phyloP scores from a whole-genome alignment of 1,139 yeast genomes.

The Suhomyces yuchorum region DNA sequence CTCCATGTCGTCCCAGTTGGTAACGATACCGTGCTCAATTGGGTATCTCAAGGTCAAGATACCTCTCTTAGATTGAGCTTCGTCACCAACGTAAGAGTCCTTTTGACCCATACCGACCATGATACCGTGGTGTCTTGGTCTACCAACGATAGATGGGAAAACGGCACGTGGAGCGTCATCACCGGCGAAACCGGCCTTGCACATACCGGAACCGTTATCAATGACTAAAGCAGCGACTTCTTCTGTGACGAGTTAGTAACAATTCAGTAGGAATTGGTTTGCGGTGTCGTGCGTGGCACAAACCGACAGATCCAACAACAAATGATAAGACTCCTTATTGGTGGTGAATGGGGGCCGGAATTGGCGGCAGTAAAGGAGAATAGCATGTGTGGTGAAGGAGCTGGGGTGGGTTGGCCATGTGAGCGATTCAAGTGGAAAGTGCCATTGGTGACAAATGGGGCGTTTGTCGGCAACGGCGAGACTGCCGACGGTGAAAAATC shows the following conservation, averaged over 20 bases:
- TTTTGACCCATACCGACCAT: slow-evolving; percentile 99
- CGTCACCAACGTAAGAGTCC: slow-evolving; percentile 99
- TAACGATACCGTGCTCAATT: slow-evolving; percentile 99
- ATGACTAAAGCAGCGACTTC: slow-evolving; percentile 79
- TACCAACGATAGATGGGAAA: slow-evolving; percentile 99
- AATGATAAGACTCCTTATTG: slow-evolving; percentile 9
- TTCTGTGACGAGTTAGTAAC: slow-evolving; percentile 39
- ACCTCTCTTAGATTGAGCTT: slow-evolving; percentile 99
- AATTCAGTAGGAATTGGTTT: not conserved
- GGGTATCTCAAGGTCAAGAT: slow-evolving; percentile 98
- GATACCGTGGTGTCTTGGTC: slow-evolving; percentile 99
- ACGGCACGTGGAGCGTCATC: slow-evolving; percentile 99
- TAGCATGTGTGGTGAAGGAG: not conserved
- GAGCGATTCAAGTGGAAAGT: not conserved
- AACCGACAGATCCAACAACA: slow-evolving; percentile 10
- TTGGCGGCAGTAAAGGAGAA: slow-evolving; percentile 4
- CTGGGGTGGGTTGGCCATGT: not conserved
- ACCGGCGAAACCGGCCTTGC: slow-evolving; percentile 99
- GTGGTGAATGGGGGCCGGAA: slow-evolving; percentile 2
- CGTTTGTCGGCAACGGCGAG: not conserved
- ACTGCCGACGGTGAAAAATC: slow-evolving; percentile 6
- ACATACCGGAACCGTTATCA: slow-evolving; percentile 99
- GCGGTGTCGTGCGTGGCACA: slow-evolving; percentile 9
- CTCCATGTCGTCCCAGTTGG: slow-evolving; percentile 99
- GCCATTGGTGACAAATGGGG: not conserved